These are phyloP conservation scores for Cyberlindnera meyerae DNA, from an alignment of 805 yeast species.

Conservation along the genomic window DNA sequence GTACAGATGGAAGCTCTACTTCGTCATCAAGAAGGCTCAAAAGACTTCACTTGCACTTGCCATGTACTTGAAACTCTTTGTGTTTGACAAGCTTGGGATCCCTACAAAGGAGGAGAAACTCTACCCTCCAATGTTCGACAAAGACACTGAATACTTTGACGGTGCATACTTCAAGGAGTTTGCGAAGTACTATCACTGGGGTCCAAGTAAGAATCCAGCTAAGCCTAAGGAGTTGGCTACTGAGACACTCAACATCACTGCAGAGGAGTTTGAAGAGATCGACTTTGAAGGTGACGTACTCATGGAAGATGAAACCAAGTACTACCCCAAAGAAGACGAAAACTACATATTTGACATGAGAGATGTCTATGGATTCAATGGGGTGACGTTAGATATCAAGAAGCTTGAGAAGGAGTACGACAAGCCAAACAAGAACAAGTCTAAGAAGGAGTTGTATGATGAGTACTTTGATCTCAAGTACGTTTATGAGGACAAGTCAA, in stretches of 20 bases:
- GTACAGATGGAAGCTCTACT: slow-evolving; percentile 21
- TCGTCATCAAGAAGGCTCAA: slow-evolving; percentile 8
- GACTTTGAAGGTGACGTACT: background rate
- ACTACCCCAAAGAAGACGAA: slow-evolving; percentile 1
- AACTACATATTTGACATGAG: slow-evolving; percentile 15
- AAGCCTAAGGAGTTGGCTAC: background rate
- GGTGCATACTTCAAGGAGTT: slow-evolving; percentile 19
- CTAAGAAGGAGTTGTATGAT: background rate
- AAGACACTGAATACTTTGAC: slow-evolving; percentile 18
- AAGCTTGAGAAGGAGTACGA: slow-evolving; percentile 3
- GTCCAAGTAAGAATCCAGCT: slow-evolving; percentile 1
- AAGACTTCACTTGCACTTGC: slow-evolving; percentile 13
- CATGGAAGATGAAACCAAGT: slow-evolving; percentile 4
- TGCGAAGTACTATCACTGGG: slow-evolving; percentile 8
- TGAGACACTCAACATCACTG: slow-evolving; percentile 1
- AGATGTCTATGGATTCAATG: slow-evolving; percentile 23
- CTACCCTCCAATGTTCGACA: slow-evolving; percentile 6
- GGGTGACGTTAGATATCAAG: slow-evolving; percentile 9
- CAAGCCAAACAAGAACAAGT: background rate
- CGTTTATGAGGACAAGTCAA: background rate
- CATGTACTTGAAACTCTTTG: slow-evolving; percentile 12
- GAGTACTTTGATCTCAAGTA: slow-evolving; percentile 1
- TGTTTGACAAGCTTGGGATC: slow-evolving; percentile 16
- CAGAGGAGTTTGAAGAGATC: slow-evolving; percentile 3
- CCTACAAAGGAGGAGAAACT: slow-evolving; percentile 10